Conservation (phyloP, 257 asterid species). For the Lycium barbarum region DNA sequence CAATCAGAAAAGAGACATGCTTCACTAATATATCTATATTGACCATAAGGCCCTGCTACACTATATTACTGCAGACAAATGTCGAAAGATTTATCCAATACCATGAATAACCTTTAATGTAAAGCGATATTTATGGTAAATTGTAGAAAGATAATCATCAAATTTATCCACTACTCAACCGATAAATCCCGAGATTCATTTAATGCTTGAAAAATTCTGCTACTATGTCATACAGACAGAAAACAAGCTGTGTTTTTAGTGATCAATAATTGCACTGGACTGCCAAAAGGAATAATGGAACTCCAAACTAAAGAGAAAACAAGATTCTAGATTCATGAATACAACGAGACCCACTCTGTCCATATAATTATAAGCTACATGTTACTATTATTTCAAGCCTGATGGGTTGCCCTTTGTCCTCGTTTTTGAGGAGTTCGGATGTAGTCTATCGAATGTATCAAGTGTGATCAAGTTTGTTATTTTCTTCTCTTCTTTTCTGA, state of each 20-base stretch:
- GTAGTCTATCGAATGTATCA: not conserved
- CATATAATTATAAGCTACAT: not conserved
- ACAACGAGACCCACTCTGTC: not conserved
- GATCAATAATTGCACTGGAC: not conserved
- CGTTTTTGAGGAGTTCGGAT: not conserved
- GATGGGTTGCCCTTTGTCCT: not conserved
- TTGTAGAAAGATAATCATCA: not conserved
- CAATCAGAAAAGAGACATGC: not conserved
- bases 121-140: not conserved
- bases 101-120: conserved; percentile 14
- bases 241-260: not conserved
- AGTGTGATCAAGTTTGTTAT: not conserved
- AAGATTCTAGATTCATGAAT: conserved; percentile 1
- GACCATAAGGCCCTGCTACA: not conserved
- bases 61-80: not conserved
- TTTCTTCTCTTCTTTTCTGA: not conserved
- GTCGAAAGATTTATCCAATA: not conserved
- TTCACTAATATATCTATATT: not conserved
- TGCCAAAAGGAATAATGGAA: not conserved
- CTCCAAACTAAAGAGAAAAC: not conserved
- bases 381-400: not conserved
- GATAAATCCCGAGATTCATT: not conserved
- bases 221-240: not conserved
- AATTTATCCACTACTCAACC: not conserved
- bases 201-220: not conserved